phyloP scores from a whole-genome alignment of 345 rosid genomes.

The Combretum micranthum region DNA sequence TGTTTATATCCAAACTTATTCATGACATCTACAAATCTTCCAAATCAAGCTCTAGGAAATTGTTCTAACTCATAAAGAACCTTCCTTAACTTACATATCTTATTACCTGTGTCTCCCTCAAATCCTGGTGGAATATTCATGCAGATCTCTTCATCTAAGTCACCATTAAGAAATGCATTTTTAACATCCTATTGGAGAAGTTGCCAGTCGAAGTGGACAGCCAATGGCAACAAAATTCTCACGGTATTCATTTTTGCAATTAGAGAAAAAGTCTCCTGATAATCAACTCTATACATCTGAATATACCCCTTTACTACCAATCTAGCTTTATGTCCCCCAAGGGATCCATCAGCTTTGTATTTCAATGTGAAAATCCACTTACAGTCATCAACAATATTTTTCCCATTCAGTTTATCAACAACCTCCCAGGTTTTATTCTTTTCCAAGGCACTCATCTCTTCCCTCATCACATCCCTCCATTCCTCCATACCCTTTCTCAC shows the following conservation, averaged over 20 bases:
- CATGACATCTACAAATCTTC: not conserved
- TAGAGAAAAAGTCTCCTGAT: not conserved
- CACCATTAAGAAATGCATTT: no score
- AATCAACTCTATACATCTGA: not conserved
- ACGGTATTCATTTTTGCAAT: not conserved
- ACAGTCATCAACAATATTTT: not conserved
- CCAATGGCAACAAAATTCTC: not conserved
- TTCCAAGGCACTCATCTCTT: not conserved
- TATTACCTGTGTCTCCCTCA: no score
- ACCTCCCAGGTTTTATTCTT: not conserved
- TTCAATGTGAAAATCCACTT: no score
- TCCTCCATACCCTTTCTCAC: no score
- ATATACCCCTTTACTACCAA: not conserved
- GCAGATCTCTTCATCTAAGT: no score
- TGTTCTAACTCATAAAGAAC: not conserved
- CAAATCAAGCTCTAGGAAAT: not conserved
- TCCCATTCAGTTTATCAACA: not conserved
- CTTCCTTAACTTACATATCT: not conserved
- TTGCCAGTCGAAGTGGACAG: not conserved
- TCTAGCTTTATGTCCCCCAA: no score
- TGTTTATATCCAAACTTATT: not conserved
- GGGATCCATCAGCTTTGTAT: no score
- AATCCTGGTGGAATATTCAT: no score
- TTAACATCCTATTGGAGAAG: not conserved
- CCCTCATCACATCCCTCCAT: not conserved